Conservation (phyloP, 2,329 filamentous ascomycete species). For the Chrysoporthe puriensis region DNA sequence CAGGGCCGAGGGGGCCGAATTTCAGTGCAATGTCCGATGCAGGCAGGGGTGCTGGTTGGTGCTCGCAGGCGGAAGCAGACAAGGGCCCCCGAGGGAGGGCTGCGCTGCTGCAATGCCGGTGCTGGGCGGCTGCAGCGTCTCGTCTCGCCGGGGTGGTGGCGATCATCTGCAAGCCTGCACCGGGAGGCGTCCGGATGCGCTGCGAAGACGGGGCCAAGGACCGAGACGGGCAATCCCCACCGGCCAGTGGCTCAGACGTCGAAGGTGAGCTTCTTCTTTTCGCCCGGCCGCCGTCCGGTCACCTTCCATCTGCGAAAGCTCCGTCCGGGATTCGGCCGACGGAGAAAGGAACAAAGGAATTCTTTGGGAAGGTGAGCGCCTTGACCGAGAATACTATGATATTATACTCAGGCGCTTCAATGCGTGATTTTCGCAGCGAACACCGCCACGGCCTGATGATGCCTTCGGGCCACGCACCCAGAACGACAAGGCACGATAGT, state of each 20-base stretch:
- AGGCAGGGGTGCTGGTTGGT: not conserved
- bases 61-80: conserved; percentile 1
- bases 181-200: conserved; percentile 12
- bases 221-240: conserved; percentile 8
- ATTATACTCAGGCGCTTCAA: not conserved
- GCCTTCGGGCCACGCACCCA: conserved; percentile 13
- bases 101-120: not conserved
- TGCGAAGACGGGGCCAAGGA: conserved; percentile 11
- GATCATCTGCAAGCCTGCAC: conserved; percentile 23
- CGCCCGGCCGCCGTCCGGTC: conserved; percentile 10
- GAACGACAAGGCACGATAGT: conserved; percentile 3
- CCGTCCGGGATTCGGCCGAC: conserved; percentile 17
- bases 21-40: conserved; percentile 17
- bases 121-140: conserved; percentile 21
- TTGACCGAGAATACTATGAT: not conserved
- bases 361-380: conserved; percentile 16
- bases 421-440: not conserved
- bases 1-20: not conserved
- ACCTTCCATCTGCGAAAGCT: conserved; percentile 14
- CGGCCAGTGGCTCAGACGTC: not conserved
- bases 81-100: not conserved
- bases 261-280: conserved; percentile 14
- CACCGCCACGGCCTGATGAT: conserved; percentile 9
- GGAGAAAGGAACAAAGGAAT: not conserved
- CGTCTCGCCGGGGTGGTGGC: conserved; percentile 10